Base-by-base conservation (phyloP, 1,139 yeast species). In the Yamadazyma dendronema region DNA sequence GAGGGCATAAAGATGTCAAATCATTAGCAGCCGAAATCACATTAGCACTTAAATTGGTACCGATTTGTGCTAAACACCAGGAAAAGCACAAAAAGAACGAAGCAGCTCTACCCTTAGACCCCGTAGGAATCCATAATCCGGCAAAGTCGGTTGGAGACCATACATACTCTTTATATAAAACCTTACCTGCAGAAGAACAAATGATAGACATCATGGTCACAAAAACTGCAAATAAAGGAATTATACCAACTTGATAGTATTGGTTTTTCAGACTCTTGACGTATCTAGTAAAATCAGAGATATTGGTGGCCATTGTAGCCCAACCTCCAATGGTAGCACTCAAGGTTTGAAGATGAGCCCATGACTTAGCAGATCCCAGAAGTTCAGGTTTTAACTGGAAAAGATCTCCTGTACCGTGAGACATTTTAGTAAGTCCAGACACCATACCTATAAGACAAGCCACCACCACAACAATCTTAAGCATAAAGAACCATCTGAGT, bases 21-120 rank as follows among this genome's bases (percentile, higher is more conserved):
- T 74, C 79, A 62, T 72, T 72, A 33, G 80, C 79, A 40, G 74
- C 74, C 5, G 80, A 72, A 39, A 73, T 62, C 16, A 75, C 78
- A 50, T 75, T 72, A 39, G 72, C 75, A 35, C 73, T 65, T 19
- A 68, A 61, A 33, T 74, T 74, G 36, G 74, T 65, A 37, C 74
- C 70, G 13, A 75, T 55, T 45, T 72, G 77, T 4, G 77, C 74
- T 32, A 68, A 47, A 17, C 63, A 55, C 54, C 74, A 73, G 3
- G 72, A 61, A 9, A 71, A 48, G 19, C 74, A 69, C 40, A 69
- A 63, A 46, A 75, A 72, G 46, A 71, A 72, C 10, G 70, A 60
- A 25, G 72, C 80, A 14, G 73, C 69, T 46, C 78, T 57, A 11
- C 49, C 49, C 19, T 43, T 43, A 1, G 48, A 41, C 3, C 48